Evolutionary conservation across 1,139 yeast genomes (phyloP).

Genomic region (Spathaspora sp.): DNA sequence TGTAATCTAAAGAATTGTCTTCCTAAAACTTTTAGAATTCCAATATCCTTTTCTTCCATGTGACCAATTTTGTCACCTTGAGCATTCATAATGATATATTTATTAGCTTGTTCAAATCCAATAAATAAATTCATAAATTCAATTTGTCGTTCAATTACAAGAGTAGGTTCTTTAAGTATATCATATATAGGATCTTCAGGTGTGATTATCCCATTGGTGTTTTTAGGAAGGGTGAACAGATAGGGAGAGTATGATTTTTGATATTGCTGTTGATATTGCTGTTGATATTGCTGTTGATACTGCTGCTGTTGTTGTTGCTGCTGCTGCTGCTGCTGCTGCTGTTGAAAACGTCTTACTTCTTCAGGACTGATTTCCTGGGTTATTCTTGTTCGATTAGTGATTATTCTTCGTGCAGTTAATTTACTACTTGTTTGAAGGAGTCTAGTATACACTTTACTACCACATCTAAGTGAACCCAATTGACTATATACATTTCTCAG

Average conservation of each 20-base stretch:
- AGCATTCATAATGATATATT: conserved; percentile 71
- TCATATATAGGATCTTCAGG: conserved; percentile 55
- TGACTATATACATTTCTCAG: background rate
- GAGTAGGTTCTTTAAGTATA: conserved; percentile 70
- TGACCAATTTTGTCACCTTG: conserved; percentile 75
- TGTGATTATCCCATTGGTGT: conserved; percentile 49
- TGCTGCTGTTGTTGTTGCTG: conserved; percentile 13
- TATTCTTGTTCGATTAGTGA: conserved; percentile 25
- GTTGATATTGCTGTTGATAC: conserved; percentile 9
- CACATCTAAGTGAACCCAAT: background rate
- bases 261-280: conserved; percentile 11
- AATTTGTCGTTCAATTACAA: conserved; percentile 82
- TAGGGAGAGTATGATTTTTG: conserved; percentile 9
- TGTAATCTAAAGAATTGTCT: conserved; percentile 82
- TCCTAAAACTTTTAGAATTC: conserved; percentile 64
- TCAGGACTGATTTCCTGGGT: conserved; percentile 40
- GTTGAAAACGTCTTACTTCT: conserved; percentile 29
- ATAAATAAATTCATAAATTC: conserved; percentile 84
- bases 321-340: conserved; percentile 9
- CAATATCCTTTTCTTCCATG: conserved; percentile 78
- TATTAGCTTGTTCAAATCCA: conserved; percentile 90
- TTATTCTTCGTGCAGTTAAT: background rate
- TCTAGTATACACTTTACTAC: background rate
- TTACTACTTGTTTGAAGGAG: background rate
- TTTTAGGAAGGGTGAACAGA: conserved; percentile 34